A percentile compares a stretch with the other conserved stretches of the same genome.
Evolutionary conservation across 2,329 filamentous ascomycete species (phyloP).

Genomic region (Apiospora kogelbergensis): DNA sequence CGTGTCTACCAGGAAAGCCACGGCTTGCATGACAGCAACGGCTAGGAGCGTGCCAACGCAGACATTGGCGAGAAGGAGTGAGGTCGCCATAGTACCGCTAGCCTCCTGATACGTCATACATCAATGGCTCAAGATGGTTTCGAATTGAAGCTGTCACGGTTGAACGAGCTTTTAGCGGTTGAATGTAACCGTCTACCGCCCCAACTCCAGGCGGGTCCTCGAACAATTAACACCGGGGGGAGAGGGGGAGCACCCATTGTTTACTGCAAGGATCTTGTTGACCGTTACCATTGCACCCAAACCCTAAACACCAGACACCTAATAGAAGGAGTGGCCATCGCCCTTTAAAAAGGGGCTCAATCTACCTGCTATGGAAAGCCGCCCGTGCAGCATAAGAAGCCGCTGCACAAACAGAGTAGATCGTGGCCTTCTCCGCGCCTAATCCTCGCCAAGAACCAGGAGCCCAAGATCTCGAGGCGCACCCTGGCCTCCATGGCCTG

Average conservation of each 20-base stretch:
- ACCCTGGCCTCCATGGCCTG: conserved; percentile 10
- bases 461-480: conserved; percentile 2
- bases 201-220: neutral
- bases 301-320: no score
- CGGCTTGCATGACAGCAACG: conserved; percentile 12
- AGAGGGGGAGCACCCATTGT: neutral
- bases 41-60: conserved; percentile 22
- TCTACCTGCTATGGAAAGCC: neutral
- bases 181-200: no score
- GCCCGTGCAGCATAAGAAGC: neutral
- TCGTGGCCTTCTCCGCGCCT: neutral
- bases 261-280: neutral
- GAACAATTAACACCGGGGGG: neutral
- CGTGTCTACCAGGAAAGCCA: conserved; percentile 20
- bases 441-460: neutral
- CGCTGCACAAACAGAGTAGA: no score
- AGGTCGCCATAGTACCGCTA: conserved; percentile 16
- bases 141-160: no score
- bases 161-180: no score
- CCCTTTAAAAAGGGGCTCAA: neutral
- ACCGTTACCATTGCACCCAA: no score
- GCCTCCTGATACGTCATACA: neutral
- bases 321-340: neutral
- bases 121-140: neutral
- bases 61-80: conserved; percentile 19